phyloP scores from a whole-genome alignment of 2,329 filamentous ascomycete species.

The Neofusicoccum ribis region DNA sequence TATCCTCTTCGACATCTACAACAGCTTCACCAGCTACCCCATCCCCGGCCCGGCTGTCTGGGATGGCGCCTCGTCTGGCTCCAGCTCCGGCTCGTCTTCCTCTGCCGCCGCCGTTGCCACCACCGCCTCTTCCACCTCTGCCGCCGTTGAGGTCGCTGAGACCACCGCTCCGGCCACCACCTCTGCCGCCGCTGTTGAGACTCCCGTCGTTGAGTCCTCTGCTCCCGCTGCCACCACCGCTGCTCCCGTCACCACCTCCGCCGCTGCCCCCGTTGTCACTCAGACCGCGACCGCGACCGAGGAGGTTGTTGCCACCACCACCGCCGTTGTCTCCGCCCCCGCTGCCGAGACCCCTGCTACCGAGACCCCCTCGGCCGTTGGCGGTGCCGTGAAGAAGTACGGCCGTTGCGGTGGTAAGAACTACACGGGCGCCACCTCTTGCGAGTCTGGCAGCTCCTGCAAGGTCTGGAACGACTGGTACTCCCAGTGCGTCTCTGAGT shows the following conservation, averaged over 20 bases:
- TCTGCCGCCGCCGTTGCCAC: conserved; percentile 25
- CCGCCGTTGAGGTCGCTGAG: neutral
- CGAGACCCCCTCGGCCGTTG: conserved; percentile 21
- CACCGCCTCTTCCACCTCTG: conserved; percentile 21
- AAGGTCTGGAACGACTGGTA: conserved; percentile 43
- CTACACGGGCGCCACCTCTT: conserved; percentile 40
- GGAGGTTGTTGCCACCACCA: conserved; percentile 19
- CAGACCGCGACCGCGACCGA: conserved; percentile 20
- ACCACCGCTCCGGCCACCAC: conserved; percentile 23
- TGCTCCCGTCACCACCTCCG: neutral
- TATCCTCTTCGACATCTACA: conserved; percentile 46
- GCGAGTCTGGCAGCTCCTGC: conserved; percentile 40
- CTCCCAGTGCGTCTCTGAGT: conserved; percentile 40
- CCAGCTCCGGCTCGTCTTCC: conserved; percentile 20
- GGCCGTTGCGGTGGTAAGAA: conserved; percentile 42
- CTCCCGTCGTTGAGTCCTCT: conserved; percentile 21
- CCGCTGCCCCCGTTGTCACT: neutral
- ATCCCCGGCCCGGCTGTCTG: conserved; percentile 47
- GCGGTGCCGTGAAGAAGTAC: conserved; percentile 32
- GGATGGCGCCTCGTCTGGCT: conserved; percentile 27
- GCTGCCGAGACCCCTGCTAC: conserved; percentile 21
- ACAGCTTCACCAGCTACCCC: conserved; percentile 37
- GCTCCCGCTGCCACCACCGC: conserved; percentile 15
- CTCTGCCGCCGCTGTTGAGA: conserved; percentile 22
- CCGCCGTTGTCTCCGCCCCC: conserved; percentile 20